Base-by-base conservation (phyloP, 257 asterid genomes). In the Salvia rosmarinus region DNA sequence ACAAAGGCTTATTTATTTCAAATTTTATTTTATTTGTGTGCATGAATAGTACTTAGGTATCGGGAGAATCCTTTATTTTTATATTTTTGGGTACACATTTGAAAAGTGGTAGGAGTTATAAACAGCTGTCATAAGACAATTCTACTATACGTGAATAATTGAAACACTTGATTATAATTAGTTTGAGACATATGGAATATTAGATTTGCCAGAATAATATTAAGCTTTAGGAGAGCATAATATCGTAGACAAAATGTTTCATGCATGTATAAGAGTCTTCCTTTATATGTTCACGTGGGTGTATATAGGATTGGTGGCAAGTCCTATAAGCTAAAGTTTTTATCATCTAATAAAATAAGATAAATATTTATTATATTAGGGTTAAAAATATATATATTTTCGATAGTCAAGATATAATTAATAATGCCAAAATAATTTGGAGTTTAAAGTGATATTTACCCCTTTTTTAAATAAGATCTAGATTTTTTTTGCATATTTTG, bases 271-370 rank as follows among this genome's bases (percentile, higher is more conserved):
- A n/a, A n/a, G n/a, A n/a, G 43, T 65, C n/a, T n/a, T n/a, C n/a
- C n/a, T n/a, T n/a, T n/a, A n/a, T n/a, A n/a, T 56, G 74, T 44
- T 67, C 79, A 75, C 79, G 75, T 67, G 79, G 63, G 64, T 58
- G 73, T 57, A 43, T 17, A 30, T 17, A 2, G 77, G 81, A 73
- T 12, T 73, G 39, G 67, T 71, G 39, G 56, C 28, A 12, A 43
- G 32, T 46, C 46, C n/a, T n/a, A n/a, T n/a, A n/a, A n/a, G n/a
- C n/a, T n/a, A n/a, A n/a, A n/a, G n/a, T n/a, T n/a, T n/a, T n/a
- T n/a, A n/a, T n/a, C n/a, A n/a, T n/a, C n/a, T n/a, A n/a, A n/a
- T 6, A 35, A 35, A 35, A 35, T 35, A 35, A 35, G 40, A 35
- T 35, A 28, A 28, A 28, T 28, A 28, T 1, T 28, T 28, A 1